Percentiles rank a stretch among this genome's conserved stretches.
Conservation (phyloP, 495 filamentous ascomycete genomes). For the Aspergillus asperescens region DNA sequence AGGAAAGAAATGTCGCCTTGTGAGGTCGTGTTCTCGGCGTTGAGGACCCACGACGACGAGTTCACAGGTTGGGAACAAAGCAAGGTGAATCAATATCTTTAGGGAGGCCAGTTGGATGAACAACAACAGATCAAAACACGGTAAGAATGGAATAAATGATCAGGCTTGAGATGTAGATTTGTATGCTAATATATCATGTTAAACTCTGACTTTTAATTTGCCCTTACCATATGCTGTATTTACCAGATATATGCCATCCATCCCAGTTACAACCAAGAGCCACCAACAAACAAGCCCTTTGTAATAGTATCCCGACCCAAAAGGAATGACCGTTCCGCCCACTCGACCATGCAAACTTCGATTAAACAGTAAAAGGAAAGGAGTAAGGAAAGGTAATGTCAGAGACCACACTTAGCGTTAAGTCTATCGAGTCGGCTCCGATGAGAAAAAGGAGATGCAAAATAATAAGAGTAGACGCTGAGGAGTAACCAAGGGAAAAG, state of each 20-base stretch:
- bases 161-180: neutral
- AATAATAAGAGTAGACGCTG: neutral
- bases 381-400: neutral
- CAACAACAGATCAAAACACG: too few species aligned
- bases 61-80: neutral
- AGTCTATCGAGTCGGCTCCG: constrained; percentile 5
- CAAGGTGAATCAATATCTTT: too few species aligned
- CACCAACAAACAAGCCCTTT: neutral
- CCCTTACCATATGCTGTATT: constrained; percentile 8
- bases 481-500: constrained; percentile 2
- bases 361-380: neutral
- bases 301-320: constrained; percentile 1
- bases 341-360: neutral
- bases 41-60: neutral
- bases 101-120: too few species aligned
- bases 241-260: constrained; percentile 9
- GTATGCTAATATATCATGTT: constrained; percentile 8
- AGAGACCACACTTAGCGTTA: neutral
- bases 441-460: neutral
- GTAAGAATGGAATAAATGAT: too few species aligned
- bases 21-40: constrained; percentile 7
- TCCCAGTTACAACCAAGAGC: neutral
- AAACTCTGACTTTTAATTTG: constrained; percentile 12
- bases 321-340: constrained; percentile 5
- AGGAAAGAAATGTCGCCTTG: neutral